Base-by-base conservation (phyloP, 352 stramenopile species). In the Lagenidium sp. region DNA sequence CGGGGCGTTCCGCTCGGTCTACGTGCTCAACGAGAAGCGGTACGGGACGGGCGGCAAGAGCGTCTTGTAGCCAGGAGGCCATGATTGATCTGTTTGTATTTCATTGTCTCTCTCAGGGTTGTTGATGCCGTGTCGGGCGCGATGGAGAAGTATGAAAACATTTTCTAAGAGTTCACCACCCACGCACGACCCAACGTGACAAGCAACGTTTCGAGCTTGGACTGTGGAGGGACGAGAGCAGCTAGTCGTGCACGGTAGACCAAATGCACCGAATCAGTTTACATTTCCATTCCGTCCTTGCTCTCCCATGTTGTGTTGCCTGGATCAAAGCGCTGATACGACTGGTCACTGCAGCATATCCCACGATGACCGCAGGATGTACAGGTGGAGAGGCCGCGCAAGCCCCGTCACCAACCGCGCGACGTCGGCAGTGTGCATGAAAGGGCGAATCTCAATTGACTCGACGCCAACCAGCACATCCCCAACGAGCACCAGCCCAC, bases 141-240 rank as follows among this genome's bases (percentile, higher is more conserved):
- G 22, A 87, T 94, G 79, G 77, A 91, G 44, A 88, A 87, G 43
- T 89, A 85, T 55, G 78, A 89, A 50, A 85, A 84, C 51, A 62
- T 86, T 24, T 89, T 92, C 48, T 91, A 55, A 66, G 30, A n/a
- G 34, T 21, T 7, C n/a, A 39, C n/a, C 16, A 39, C 6, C 12
- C 34, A 16, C 7, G n/a, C n/a, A n/a, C n/a, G n/a, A n/a, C n/a
- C n/a, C n/a, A n/a, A n/a, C n/a, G n/a, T n/a, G n/a, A n/a, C n/a
- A n/a, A n/a, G n/a, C n/a, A n/a, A n/a, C n/a, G n/a, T n/a, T n/a
- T n/a, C n/a, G n/a, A n/a, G n/a, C n/a, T n/a, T n/a, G n/a, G n/a
- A n/a, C n/a, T n/a, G n/a, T n/a, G n/a, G n/a, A n/a, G n/a, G n/a
- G n/a, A n/a, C n/a, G n/a, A n/a, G n/a, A n/a, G n/a, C n/a, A n/a